phyloP scores from a whole-genome alignment of 2,329 filamentous ascomycete genomes.

The Botryotinia globosa region DNA sequence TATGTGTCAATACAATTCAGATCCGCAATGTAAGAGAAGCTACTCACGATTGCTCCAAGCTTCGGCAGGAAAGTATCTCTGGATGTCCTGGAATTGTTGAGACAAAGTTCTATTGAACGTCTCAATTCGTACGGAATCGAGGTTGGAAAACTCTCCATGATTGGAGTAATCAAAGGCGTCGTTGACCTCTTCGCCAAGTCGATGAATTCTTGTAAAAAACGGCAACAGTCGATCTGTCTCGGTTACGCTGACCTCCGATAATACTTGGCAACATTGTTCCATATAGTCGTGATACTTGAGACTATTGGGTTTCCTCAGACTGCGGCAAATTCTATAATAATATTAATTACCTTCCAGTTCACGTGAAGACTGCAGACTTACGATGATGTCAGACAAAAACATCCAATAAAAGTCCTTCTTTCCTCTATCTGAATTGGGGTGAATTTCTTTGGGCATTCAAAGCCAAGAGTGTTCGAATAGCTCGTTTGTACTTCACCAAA shows the following conservation, averaged over 20 bases:
- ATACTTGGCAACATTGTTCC: conserved; percentile 28
- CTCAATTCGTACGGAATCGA: conserved; percentile 31
- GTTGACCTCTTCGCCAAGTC: conserved; percentile 34
- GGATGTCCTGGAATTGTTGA: conserved; percentile 30
- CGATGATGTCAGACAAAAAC: conserved; percentile 34
- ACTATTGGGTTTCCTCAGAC: conserved; percentile 33
- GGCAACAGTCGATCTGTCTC: conserved; percentile 33
- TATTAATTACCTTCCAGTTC: neutral
- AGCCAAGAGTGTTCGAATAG: neutral
- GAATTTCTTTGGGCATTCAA: neutral
- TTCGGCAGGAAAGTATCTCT: conserved; percentile 27
- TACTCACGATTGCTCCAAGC: conserved; percentile 31
- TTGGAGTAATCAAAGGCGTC: conserved; percentile 34
- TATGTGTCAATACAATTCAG: neutral
- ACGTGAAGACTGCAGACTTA: conserved; percentile 19
- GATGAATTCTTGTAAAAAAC: conserved; percentile 31
- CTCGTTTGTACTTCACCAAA: neutral
- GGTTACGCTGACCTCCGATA: conserved; percentile 25
- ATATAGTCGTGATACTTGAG: conserved; percentile 32
- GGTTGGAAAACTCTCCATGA: conserved; percentile 22
- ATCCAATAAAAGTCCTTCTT: conserved; percentile 32
- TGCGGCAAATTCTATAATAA: conserved; percentile 28
- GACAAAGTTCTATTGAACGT: conserved; percentile 32
- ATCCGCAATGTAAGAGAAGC: neutral
- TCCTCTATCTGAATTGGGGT: conserved; percentile 25